These are phyloP conservation scores for Neurospora intermedia DNA, from an alignment of 495 filamentous ascomycete genomes.

Conservation along the genomic window DNA sequence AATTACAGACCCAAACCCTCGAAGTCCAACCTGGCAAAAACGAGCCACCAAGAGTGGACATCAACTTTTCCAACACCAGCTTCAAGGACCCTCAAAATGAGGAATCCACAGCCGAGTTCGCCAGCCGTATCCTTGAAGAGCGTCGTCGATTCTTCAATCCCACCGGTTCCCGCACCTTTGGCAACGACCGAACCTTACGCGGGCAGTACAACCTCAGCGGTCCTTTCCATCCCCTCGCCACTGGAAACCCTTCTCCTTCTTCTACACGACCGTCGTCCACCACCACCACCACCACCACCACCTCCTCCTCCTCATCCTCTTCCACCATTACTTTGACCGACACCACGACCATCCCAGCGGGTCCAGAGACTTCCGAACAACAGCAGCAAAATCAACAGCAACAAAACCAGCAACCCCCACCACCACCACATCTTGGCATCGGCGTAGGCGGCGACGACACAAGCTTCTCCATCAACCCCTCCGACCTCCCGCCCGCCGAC, in stretches of 20 bases:
- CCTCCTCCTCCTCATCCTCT: neutral
- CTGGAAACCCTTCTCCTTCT: constrained; percentile 45
- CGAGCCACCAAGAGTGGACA: constrained; percentile 20
- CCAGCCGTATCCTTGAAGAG: constrained; percentile 27
- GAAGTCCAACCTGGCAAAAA: neutral
- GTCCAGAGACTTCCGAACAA: neutral
- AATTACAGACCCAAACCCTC: constrained; percentile 7
- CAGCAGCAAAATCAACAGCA: too few species aligned
- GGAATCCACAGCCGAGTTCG: constrained; percentile 28
- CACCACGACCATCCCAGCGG: neutral
- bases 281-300: neutral
- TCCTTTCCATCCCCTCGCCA: constrained; percentile 44
- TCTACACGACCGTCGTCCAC: neutral
- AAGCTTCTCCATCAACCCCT: constrained; percentile 10
- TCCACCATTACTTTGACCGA: neutral
- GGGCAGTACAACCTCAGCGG: neutral
- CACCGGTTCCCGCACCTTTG: constrained; percentile 4
- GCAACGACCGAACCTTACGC: constrained; percentile 5
- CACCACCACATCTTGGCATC: constrained; percentile 55
- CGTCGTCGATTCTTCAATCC: constrained; percentile 26
- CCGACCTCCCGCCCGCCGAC: constrained; percentile 16
- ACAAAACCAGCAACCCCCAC: neutral
- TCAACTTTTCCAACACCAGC: constrained; percentile 27
- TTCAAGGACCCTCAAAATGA: constrained; percentile 1
- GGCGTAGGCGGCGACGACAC: constrained; percentile 46